These are phyloP conservation scores for Cladophialophora chaetospira DNA, from an alignment of 2,329 filamentous ascomycete genomes.

Conservation along the genomic window DNA sequence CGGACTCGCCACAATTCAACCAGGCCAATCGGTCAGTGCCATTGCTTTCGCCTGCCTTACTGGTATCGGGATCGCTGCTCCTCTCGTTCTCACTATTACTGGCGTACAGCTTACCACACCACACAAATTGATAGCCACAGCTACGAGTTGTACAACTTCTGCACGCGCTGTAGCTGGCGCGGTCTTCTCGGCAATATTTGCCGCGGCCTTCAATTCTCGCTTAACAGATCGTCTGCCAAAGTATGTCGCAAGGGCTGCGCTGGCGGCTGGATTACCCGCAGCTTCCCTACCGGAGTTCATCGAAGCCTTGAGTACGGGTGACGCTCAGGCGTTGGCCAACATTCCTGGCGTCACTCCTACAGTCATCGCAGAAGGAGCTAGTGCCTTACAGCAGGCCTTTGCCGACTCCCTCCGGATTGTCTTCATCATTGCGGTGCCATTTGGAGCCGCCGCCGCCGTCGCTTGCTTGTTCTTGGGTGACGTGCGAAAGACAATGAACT, in stretches of 20 bases:
- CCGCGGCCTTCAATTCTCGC: conserved; percentile 12
- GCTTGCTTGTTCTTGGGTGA: conserved; percentile 16
- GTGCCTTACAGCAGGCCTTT: conserved; percentile 17
- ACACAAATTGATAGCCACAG: conserved; percentile 19
- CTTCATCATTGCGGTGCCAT: conserved; percentile 20
- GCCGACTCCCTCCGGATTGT: conserved; percentile 20
- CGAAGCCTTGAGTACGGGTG: background rate
- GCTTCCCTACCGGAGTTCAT: conserved; percentile 12
- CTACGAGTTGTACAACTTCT: conserved; percentile 17
- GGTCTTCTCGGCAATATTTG: conserved; percentile 15
- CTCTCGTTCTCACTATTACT: conserved; percentile 16
- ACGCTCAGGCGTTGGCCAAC: background rate
- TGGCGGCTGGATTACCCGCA: conserved; percentile 8
- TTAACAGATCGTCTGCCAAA: conserved; percentile 3
- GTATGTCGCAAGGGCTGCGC: conserved; percentile 14
- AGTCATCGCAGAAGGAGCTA: background rate
- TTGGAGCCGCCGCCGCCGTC: conserved; percentile 5
- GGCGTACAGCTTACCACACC: conserved; percentile 23
- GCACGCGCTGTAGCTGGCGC: conserved; percentile 14
- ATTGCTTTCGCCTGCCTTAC: conserved; percentile 8
- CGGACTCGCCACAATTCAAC: conserved; percentile 20
- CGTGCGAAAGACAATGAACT: conserved; percentile 19
- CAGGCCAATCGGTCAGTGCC: conserved; percentile 1
- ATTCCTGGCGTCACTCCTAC: conserved; percentile 6
- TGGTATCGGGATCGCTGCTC: conserved; percentile 16